Conservation (phyloP, 805 yeast species). For the Nematodospora valgi region DNA sequence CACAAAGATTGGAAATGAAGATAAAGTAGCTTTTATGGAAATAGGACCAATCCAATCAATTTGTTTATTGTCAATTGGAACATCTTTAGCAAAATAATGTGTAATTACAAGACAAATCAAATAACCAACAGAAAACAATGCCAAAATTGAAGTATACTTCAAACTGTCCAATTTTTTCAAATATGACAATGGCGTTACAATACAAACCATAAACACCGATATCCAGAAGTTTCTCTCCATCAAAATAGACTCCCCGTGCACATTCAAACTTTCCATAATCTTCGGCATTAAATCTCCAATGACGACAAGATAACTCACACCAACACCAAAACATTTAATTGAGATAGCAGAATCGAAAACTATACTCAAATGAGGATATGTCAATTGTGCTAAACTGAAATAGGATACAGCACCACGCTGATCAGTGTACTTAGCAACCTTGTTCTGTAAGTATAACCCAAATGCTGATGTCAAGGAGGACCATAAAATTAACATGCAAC, state of each 20-base stretch:
- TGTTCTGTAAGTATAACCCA: conserved; percentile 63
- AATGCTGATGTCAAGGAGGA: conserved; percentile 48
- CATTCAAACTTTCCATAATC: conserved; percentile 38
- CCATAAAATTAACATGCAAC: conserved; percentile 36
- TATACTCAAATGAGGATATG: conserved; percentile 67
- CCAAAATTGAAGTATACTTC: conserved; percentile 68
- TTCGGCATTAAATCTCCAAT: conserved; percentile 77
- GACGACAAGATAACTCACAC: conserved; percentile 65
- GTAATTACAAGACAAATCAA: conserved; percentile 52
- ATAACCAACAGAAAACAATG: conserved; percentile 63
- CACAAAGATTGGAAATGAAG: conserved; percentile 70
- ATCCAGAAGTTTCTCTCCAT: conserved; percentile 52
- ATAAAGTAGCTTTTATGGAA: conserved; percentile 36
- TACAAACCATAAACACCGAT: conserved; percentile 42
- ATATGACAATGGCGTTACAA: conserved; percentile 63
- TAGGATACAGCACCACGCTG: conserved; percentile 41
- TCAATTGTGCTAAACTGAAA: conserved; percentile 48
- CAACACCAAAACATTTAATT: conserved; percentile 77
- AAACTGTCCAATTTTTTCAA: conserved; percentile 63
- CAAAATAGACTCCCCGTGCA: conserved; percentile 18
- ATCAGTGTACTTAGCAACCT: conserved; percentile 46
- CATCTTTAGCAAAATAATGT: conserved; percentile 38
- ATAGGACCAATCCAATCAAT: conserved; percentile 40
- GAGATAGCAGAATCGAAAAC: conserved; percentile 75
- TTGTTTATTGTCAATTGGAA: conserved; percentile 13